Evolutionary conservation across 306 rosid genomes (phyloP), one percentile per base, ranked within the genome.

Genomic region (Lathyrus aphaca): DNA sequence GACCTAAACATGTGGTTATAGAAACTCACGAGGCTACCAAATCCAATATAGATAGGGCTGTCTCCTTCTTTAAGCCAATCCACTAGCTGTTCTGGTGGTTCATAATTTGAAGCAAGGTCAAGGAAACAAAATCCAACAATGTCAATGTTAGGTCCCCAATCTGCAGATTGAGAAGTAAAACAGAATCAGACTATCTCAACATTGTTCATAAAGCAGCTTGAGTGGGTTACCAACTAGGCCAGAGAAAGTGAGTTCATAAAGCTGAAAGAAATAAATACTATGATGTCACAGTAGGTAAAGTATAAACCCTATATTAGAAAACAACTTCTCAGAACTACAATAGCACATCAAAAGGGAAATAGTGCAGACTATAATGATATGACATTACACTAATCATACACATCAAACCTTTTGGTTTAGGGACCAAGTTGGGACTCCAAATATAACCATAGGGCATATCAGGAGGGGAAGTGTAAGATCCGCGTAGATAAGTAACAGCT

Each of bases 351-450:
- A 57, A 50, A 37, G 43, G 43, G 27, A 16, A 48, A 72, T 45
- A 18, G 17, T 57, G 65, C 62, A 51, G 71, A 72, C 71, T 51
- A 51, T 11, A 78, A 68, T 32, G 67, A 44, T 57, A 23, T 48
- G 58, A 71, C 42, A 72, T 30, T 61, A 59, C 60, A 73, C 19
- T 38, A 40, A 69, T 66, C 39, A 71, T 64, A 67, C 54, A 42
- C 11, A 72, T 40, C 75, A 56, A 60, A 92, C 98, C 98, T 90
- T 88, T 85, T 45, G 96, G 98, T 73, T 94, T 94, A 67, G 97
- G 96, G 85, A 94, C 91, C 76, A 94, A 91, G 67, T 88, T 94
- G 76, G 98, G 98, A 77, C 98, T 94, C 97, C 97, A 94, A 61
- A 90, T 81, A 64, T 94, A 94, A 67, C 92, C 89, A 71, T 88